Conservation (phyloP, 78 protist genomes). For the Isochrysis galbana region DNA sequence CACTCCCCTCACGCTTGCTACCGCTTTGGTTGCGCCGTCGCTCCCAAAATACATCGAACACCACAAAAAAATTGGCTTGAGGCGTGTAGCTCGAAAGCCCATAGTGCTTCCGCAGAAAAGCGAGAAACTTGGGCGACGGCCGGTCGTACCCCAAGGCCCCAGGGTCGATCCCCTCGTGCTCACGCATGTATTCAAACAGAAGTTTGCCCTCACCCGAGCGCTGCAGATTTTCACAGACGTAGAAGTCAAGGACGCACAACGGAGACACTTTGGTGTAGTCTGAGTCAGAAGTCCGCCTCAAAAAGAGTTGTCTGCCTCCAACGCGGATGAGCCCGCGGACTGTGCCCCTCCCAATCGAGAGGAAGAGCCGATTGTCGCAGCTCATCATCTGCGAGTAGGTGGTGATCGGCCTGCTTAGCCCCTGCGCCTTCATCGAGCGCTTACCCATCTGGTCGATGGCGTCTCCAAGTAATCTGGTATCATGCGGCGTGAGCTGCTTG, state of each 20-base stretch:
- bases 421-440: not conserved
- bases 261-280: not conserved
- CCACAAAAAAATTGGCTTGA: slow-evolving; percentile 60
- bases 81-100: slow-evolving; percentile 24
- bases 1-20: too few relatives aligned
- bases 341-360: not conserved
- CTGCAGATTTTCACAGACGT: not conserved
- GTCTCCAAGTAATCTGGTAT: not conserved
- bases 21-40: too few relatives aligned
- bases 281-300: not conserved
- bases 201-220: not conserved
- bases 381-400: not conserved
- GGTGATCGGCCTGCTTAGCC: not conserved
- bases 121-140: slow-evolving; percentile 60
- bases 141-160: slow-evolving; percentile 57
- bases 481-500: not conserved
- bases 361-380: not conserved
- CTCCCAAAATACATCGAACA: slow-evolving; percentile 39
- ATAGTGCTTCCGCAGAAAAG: slow-evolving; percentile 63
- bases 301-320: not conserved
- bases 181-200: not conserved
- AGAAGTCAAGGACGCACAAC: slow-evolving; percentile 9
- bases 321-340: not conserved
- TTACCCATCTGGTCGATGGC: not conserved
- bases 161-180: not conserved